Conservation (phyloP, 805 yeast genomes). For the Saturnispora silvae region DNA sequence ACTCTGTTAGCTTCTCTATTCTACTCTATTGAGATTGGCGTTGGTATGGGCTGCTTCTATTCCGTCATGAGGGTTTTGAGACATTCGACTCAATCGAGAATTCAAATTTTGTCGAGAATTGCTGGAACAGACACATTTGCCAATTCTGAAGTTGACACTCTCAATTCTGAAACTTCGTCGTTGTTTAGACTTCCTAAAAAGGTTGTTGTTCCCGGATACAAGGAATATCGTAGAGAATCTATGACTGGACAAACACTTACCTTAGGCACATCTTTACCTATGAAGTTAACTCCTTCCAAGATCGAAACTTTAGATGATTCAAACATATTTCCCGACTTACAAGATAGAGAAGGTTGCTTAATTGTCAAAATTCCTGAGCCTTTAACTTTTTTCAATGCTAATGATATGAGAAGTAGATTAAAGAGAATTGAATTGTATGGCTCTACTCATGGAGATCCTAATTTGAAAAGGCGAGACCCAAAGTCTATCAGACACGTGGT, state of each 20-base stretch:
- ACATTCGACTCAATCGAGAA: slow-evolving; percentile 72
- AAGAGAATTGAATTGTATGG: slow-evolving; percentile 69
- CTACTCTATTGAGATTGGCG: slow-evolving; percentile 82
- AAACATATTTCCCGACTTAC: slow-evolving; percentile 19
- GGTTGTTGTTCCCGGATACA: slow-evolving; percentile 20
- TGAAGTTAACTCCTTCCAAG: neutral
- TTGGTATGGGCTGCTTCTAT: slow-evolving; percentile 74
- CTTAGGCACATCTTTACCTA: neutral
- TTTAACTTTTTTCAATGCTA: slow-evolving; percentile 75
- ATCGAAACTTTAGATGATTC: neutral
- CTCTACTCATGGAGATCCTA: slow-evolving; percentile 66
- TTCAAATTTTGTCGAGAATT: slow-evolving; percentile 68
- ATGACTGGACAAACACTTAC: slow-evolving; percentile 4
- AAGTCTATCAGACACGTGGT: slow-evolving; percentile 44
- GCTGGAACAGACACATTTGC: slow-evolving; percentile 52
- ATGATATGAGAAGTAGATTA: slow-evolving; percentile 59
- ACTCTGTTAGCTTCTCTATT: slow-evolving; percentile 55
- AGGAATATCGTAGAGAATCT: slow-evolving; percentile 18
- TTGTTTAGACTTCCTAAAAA: slow-evolving; percentile 11
- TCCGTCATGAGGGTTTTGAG: slow-evolving; percentile 71
- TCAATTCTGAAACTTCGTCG: slow-evolving; percentile 12
- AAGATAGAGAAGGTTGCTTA: slow-evolving; percentile 58
- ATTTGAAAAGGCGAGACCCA: slow-evolving; percentile 26
- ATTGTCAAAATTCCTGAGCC: slow-evolving; percentile 83
- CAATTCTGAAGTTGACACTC: slow-evolving; percentile 60